Base-by-base conservation (phyloP, 2,329 filamentous ascomycete species). In the Ophidiomyces ophidiicola region DNA sequence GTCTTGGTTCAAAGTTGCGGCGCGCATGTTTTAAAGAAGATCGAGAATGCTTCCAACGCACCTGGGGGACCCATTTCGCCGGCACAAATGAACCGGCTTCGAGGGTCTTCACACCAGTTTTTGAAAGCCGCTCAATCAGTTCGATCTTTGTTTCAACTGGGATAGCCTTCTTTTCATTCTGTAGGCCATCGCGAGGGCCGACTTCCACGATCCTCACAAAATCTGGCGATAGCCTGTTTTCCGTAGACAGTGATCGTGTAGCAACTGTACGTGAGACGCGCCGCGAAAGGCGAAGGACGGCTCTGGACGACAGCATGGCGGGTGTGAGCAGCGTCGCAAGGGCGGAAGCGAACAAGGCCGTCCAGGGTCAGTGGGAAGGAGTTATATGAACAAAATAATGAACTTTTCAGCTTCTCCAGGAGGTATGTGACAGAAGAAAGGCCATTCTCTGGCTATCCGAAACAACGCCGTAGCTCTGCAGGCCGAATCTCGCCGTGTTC, bases 41-140 rank as follows among this genome's bases (percentile, higher is more conserved):
- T 3, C 11, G 24, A 2, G 12, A 11, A 26, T 11, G 12, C 29
- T 29, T n/a, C 10, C 19, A 39, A 36, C 56, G 48, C 54, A 68
- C 65, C 60, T 72, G 69, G 21, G 69, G 69, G 30, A 72, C 64
- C 64, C 67, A 69, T 64, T 71, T 70, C 3, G 66, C 66, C 11
- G 68, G 62, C 11, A 72, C 69, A 47, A 70, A 69, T 3, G 68
- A 71, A 7, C 69, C 69, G 2, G 67, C 66, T 50, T 72, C 69
- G 33, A 72, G 67, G 36, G 64, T 64, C 10, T 60, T 64, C 10
- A 71, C 54, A 5, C 69, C 69, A 0, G 68, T 69, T 31, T 58
- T 59, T 3, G 64, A 60, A 10, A 72, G 58, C 21, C 59, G 57
- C 23, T 57, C 50, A 24, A 71, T 71, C 21, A 72, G 54, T 32